Base-by-base conservation (phyloP, 495 filamentous ascomycete genomes). In the Daldinia bambusicola region DNA sequence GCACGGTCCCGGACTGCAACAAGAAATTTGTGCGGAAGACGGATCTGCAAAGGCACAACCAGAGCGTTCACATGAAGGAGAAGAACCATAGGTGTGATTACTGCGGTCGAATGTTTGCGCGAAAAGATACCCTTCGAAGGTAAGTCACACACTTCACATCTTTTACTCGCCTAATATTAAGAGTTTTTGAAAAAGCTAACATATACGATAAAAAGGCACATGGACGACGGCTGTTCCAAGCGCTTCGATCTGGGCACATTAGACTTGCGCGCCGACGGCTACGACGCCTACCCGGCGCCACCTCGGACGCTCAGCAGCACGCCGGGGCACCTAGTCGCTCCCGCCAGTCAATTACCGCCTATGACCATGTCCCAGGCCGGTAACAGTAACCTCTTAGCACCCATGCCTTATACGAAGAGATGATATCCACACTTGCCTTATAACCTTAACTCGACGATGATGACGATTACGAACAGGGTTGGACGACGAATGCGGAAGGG, bases 111-210 rank as follows among this genome's bases (percentile, higher is more conserved):
- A 82, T 84, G 45, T 97, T 95, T 84, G 91, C 91, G 40, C 84
- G 93, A 50, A 92, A 93, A 76, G 93, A 97, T 76, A 96, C 93
- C 7, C 83, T 97, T 40, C 82, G 90, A 80, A 90, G 92, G 92
- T 92, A 76, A 78, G 85, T 72, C 37, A 51, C 55, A 48, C 52
- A 56, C 14, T 26, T 20, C 12, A 36, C 55, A 62, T 13, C 22
- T 52, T 52, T 30, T n/a, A n/a, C n/a, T n/a, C n/a, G n/a, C 26
- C 3, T 3, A 26, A 26, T 26, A 26, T 26, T 1, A 26, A 26
- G 26, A 26, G 26, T 26, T 26, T n/a, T n/a, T n/a, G n/a, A n/a
- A n/a, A n/a, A 34, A 53, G 45, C 71, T 75, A 70, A 79, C 62
- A 37, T 52, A 57, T 50, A 41, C 26, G 3, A 26, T 26, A 18